Evolutionary conservation across 352 stramenopile genomes (phyloP), one percentile per base, ranked within the genome.

Genomic region (Globisporangium camurandrum): DNA sequence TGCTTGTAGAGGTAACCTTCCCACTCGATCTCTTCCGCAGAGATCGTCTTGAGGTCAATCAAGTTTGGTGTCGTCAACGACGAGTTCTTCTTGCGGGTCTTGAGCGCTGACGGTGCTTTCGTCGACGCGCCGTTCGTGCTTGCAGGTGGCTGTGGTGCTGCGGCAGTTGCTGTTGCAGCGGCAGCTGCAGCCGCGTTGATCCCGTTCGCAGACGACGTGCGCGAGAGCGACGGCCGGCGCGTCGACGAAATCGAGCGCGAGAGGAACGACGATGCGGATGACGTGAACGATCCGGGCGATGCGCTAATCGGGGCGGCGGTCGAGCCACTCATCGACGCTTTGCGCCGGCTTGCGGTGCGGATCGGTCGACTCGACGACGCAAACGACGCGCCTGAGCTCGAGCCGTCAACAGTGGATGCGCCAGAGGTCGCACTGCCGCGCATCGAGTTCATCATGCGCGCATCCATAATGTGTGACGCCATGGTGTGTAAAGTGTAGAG

Each of bases 1-100:
- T 94, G 83, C 64, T 94, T 94, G 69, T 92, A 94, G 14, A 94
- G 52, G 53, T 94, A 94, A 2, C 83, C 83, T 54, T 94, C 83
- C 83, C 83, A 94, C 63, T 94, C 83, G 44, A 93, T 57, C 44
- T 92, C 81, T 47, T 91, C 82, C 54, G 66, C 71, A 64, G 83
- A 85, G 55, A 89, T 90, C 27, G 75, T 90, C 66, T 91, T 91
- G 47, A 93, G 73, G 45, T 93, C 83, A 45, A 93, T 93, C 39
- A 93, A 57, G 51, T 88, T 92, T 14, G 83, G 83, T 51, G 75
- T 84, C 4, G 64, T 49, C 40, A 91, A 56, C 5, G 62, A 43
- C 22, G 22, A 14, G 31, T 26, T 40, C 36, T 53, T 47, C 50
- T 55, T 55, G 44, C 31, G 23, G 10, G 20, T 40, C 11, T 30